A percentile compares a stretch with the other conserved stretches of the same genome.
These are phyloP conservation scores for Calocybe gambosa DNA, from an alignment of 1,284 basidiomycete genomes.

Conservation along the genomic window DNA sequence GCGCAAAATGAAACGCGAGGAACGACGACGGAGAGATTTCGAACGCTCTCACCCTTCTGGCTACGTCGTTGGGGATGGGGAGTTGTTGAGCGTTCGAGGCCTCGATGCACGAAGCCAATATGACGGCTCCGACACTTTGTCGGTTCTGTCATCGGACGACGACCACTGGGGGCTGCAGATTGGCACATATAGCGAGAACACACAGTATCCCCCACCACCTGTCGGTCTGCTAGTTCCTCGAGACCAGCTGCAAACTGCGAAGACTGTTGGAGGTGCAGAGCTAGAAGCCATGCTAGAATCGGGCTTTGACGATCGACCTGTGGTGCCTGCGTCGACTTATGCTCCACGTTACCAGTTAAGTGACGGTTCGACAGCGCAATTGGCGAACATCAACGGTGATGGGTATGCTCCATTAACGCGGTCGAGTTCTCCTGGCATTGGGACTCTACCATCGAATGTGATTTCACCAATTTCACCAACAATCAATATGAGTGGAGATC, in stretches of 20 bases:
- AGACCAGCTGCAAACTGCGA: conserved; percentile 42
- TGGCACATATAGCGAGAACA: conserved; percentile 83
- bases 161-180: conserved; percentile 90
- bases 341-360: conserved; percentile 56
- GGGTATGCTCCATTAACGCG: conserved; percentile 54
- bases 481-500: conserved; percentile 22
- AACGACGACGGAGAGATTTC: conserved; percentile 75
- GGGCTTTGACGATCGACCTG: conserved; percentile 74
- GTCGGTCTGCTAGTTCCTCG: conserved; percentile 53
- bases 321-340: conserved; percentile 35
- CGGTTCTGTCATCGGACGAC: conserved; percentile 82
- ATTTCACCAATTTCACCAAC: conserved; percentile 45
- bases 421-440: conserved; percentile 37
- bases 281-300: conserved; percentile 85
- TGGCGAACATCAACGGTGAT: conserved; percentile 35
- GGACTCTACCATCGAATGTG: conserved; percentile 26
- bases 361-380: conserved; percentile 43
- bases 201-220: conserved; percentile 78
- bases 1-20: conserved; percentile 87
- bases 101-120: conserved; percentile 54
- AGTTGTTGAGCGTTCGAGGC: conserved; percentile 47
- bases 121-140: conserved; percentile 70
- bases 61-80: conserved; percentile 57
- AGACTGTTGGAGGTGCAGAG: conserved; percentile 68
- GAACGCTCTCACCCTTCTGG: conserved; percentile 68